Base-by-base conservation (phyloP, 2,329 filamentous ascomycete genomes). In the Fusarium drepaniforme region DNA sequence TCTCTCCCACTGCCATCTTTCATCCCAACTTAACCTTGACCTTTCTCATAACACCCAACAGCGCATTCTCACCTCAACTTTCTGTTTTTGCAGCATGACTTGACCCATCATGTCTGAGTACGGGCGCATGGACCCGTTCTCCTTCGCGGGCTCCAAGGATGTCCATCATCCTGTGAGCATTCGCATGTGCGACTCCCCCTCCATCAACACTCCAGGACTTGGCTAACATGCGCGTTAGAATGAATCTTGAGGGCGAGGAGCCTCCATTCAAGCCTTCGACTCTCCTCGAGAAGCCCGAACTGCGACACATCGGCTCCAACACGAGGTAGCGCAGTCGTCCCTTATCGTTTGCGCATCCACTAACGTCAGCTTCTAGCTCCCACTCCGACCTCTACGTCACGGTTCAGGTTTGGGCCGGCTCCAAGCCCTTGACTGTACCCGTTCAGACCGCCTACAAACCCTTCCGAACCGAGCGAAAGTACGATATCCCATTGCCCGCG, bases 381-480 rank as follows among this genome's bases (percentile, higher is more conserved):
- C 87, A 93, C 81, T 98, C 95, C 30, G 97, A 99, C 82, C 92
- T 99, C 58, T 98, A 96, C 81, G 92, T 97, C 59, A 98, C 96
- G 1, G 93, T 93, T 11, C 97, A 98, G 83, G 90, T 98, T 79
- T 99, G 96, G 93, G 94, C 96, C 15, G 95, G 97, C 79, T 98
- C 96, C 33, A 99, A 99, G 82, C 95, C 96, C 40, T 86, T 99
- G 76, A 97, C 96, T 0, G 94, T 98, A 1, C 94, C 95, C 0
- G 90, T 97, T 13, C 96, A 98, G 83, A 99, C 97, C 4, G 90
- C 95, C 28, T 98, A 98, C 85, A 98, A 95, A 81, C 86, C 94
- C 9, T 98, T 99, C 82, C 95, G 95, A 81, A 90, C 89, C 40
- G 91, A 93, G 79, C 86, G 92, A 84, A 90, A 87, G 88, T 92